phyloP scores from a whole-genome alignment of 768 basidiomycete species.

The Lactifluus hygrophoroides region DNA sequence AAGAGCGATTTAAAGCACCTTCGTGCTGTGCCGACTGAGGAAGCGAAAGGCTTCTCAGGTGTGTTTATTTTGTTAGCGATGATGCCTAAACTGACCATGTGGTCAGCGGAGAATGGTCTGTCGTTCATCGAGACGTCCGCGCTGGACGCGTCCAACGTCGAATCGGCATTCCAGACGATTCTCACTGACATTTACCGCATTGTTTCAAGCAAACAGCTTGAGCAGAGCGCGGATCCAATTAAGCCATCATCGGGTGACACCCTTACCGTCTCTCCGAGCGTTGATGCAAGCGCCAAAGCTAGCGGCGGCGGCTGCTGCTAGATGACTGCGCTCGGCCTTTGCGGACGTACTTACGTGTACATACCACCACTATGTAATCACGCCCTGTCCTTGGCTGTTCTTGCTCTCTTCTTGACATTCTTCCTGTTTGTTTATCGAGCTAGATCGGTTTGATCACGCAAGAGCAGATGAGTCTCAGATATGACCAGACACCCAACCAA shows the following conservation, averaged over 20 bases:
- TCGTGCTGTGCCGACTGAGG: constrained; percentile 93
- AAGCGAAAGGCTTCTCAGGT: constrained; percentile 90
- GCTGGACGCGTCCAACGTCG: constrained; percentile 98
- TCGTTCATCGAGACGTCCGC: constrained; percentile 99
- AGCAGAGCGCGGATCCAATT: constrained; percentile 71
- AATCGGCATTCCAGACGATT: constrained; percentile 94
- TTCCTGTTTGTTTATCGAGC: background rate
- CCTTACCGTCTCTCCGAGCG: constrained; percentile 75
- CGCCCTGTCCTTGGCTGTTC: constrained; percentile 9
- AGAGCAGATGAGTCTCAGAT: no score
- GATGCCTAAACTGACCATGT: background rate
- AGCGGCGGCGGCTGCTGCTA: constrained; percentile 59
- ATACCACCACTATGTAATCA: constrained; percentile 18
- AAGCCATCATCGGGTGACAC: constrained; percentile 74
- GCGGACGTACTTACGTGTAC: constrained; percentile 7
- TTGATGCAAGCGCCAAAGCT: constrained; percentile 50
- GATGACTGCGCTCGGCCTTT: constrained; percentile 1
- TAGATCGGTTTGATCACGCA: background rate
- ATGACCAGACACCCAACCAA: no score
- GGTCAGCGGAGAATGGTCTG: constrained; percentile 70
- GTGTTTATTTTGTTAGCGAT: constrained; percentile 26
- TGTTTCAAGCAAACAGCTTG: constrained; percentile 91
- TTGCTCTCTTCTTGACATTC: background rate
- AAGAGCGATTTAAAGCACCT: constrained; percentile 99
- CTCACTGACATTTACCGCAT: constrained; percentile 96